Evolutionary conservation across 2,329 filamentous ascomycete genomes (phyloP), one percentile per base, ranked within the genome.

Genomic region (Nigrospora oryzae): DNA sequence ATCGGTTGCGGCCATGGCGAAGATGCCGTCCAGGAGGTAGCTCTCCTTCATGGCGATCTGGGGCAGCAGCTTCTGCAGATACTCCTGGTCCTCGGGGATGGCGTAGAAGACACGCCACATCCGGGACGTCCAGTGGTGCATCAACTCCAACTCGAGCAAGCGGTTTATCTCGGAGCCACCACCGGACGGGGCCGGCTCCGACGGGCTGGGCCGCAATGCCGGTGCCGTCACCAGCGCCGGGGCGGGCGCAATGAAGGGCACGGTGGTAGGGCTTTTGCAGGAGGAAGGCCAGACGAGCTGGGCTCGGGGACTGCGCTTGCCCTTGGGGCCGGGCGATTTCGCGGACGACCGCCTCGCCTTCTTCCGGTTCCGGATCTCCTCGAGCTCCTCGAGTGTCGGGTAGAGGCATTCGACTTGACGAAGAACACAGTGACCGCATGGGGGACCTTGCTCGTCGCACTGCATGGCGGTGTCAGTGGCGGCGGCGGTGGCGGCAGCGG

Each of bases 91-190:
- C 39, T 41, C 39, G 16, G 39, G 39, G 12, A 41, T 23, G 16
- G 13, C 39, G 16, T 41, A 34, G 16, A 41, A 41, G 16, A 14
- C 15, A 16, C n/a, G 32, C 39, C 39, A 41, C 12, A 33, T 41
- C 31, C 34, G 32, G 11, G 39, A 33, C 12, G 39, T 41, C 31
- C 39, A 41, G 14, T 41, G 39, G 39, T 41, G 39, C 39, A 41
- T 41, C 31, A 41, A 19, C 30, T 41, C 39, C 16, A 41, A 33
- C 31, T 41, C 39, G 6, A 41, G 39, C 16, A 13, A 16, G 5
- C 39, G 17, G 23, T 5, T 41, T 12, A 16, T 23, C 32, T 8
- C 19, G 6, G 16, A 16, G 23, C 23, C 39, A 11, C 39, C 39
- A 11, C 39, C 39, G 16, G 30, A 41, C 7, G 34, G 11, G 11